Evolutionary conservation across 1,284 basidiomycete genomes (phyloP).

Genomic region (Marasmius sp.): DNA sequence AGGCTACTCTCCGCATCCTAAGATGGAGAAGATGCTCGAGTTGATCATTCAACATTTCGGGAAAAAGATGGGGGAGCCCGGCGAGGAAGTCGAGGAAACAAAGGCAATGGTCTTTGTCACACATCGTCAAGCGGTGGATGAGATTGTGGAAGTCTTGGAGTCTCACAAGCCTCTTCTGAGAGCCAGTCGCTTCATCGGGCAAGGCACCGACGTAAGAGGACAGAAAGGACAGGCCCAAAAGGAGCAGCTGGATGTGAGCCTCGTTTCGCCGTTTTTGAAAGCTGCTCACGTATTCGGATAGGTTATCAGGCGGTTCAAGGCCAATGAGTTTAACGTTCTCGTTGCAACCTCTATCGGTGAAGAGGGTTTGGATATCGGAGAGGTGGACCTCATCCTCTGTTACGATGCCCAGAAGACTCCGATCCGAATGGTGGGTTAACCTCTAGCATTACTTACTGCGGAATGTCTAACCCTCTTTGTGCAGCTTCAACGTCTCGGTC

Average conservation of each 20-base stretch:
- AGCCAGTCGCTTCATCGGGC: conserved; percentile 88
- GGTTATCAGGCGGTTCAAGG: conserved; percentile 87
- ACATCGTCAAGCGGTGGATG: conserved; percentile 86
- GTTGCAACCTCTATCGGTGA: conserved; percentile 98
- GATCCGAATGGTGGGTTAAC: conserved; percentile 82
- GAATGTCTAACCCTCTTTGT: conserved; percentile 1
- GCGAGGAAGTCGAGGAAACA: conserved; percentile 48
- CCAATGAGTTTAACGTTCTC: conserved; percentile 86
- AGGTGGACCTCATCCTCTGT: conserved; percentile 96
- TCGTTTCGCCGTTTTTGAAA: conserved; percentile 2
- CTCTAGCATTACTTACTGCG: neutral
- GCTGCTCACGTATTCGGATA: conserved; percentile 29
- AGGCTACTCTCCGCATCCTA: conserved; percentile 80
- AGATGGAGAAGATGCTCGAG: conserved; percentile 83
- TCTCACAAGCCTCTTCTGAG: conserved; percentile 73
- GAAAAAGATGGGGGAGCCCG: conserved; percentile 52
- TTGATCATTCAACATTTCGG: conserved; percentile 84
- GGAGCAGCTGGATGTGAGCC: conserved; percentile 81
- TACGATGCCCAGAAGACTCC: conserved; percentile 97
- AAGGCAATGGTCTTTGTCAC: conserved; percentile 97
- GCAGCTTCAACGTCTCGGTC: conserved; percentile 93
- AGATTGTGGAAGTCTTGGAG: conserved; percentile 82
- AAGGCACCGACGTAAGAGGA: conserved; percentile 83
- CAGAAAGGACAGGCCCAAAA: conserved; percentile 90
- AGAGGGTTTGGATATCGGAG: conserved; percentile 99